Conservation (phyloP, 129 eudicot species). For the Ambrosia trifida region DNA sequence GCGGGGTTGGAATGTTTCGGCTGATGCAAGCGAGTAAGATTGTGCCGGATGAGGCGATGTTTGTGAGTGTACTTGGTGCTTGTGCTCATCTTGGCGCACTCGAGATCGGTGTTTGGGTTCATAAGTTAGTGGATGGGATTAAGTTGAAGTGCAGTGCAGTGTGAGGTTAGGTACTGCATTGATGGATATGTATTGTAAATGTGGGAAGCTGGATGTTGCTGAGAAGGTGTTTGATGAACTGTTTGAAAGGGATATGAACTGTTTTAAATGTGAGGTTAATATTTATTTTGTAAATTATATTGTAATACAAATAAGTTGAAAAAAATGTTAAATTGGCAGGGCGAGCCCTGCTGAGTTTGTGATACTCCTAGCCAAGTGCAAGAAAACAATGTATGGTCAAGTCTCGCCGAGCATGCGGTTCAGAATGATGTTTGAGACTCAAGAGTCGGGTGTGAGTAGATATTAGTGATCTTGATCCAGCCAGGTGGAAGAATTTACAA, state of each 20-base stretch:
- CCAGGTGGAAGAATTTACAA: constrained; percentile 79
- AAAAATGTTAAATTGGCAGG: constrained; percentile 38
- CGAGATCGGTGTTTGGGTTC: constrained; percentile 66
- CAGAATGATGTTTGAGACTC: constrained; percentile 96
- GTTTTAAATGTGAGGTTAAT: no score
- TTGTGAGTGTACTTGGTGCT: constrained; percentile 55
- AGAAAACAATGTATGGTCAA: constrained; percentile 90
- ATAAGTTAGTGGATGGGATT: constrained; percentile 32
- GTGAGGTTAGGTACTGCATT: constrained; percentile 56
- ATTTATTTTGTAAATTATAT: no score
- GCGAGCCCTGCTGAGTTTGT: constrained; percentile 92
- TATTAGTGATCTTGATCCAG: constrained; percentile 76
- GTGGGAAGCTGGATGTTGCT: constrained; percentile 59
- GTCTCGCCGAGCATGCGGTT: constrained; percentile 88
- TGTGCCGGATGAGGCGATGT: constrained; percentile 53
- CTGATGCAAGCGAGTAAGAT: constrained; percentile 44
- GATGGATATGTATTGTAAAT: constrained; percentile 73
- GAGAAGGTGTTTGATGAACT: constrained; percentile 53
- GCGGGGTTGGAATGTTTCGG: constrained; percentile 62
- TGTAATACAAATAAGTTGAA: background rate
- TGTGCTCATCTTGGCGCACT: constrained; percentile 67
- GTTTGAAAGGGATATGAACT: constrained; percentile 57
- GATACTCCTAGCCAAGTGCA: constrained; percentile 84
- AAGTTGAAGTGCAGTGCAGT: constrained; percentile 23
- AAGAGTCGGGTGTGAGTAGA: constrained; percentile 92